phyloP scores from a whole-genome alignment of 352 stramenopile genomes.

The Phytophthora palmivora region DNA sequence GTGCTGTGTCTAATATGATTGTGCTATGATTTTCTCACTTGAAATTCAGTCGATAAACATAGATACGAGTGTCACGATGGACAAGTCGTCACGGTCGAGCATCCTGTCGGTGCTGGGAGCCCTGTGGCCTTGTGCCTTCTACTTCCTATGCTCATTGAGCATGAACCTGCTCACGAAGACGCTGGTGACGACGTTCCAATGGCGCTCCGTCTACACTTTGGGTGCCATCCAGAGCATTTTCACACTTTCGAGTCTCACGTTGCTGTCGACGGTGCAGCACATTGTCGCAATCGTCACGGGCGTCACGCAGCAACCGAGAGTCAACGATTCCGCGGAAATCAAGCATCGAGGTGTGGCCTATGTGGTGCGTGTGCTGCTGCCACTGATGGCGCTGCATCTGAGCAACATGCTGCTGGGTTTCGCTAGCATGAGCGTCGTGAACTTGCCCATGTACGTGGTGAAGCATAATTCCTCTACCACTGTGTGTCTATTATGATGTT shows the following conservation, averaged over 20 bases:
- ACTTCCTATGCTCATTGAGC: conserved; percentile 68
- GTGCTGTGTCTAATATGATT: too few species aligned
- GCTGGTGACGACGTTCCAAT: conserved; percentile 68
- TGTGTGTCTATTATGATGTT: not conserved
- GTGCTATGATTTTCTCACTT: not conserved
- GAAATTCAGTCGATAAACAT: conserved; percentile 24
- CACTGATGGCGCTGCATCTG: conserved; percentile 59
- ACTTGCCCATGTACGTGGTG: conserved; percentile 73
- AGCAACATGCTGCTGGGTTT: conserved; percentile 77
- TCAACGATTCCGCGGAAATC: not conserved
- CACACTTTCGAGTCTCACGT: conserved; percentile 48
- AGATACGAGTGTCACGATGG: conserved; percentile 11
- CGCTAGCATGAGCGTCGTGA: conserved; percentile 67
- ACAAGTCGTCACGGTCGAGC: conserved; percentile 4
- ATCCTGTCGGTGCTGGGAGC: conserved; percentile 32
- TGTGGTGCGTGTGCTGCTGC: conserved; percentile 49
- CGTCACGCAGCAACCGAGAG: conserved; percentile 4
- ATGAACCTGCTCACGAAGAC: conserved; percentile 87
- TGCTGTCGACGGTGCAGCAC: conserved; percentile 26
- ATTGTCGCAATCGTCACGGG: not conserved
- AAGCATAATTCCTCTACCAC: not conserved
- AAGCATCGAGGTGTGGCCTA: conserved; percentile 15
- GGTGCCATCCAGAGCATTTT: conserved; percentile 72
- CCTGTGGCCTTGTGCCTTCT: conserved; percentile 72
- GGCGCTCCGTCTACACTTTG: conserved; percentile 65